Percentiles rank a stretch among this genome's conserved stretches.
Conservation (phyloP, 2,329 filamentous ascomycete genomes). For the Xylariaceae sp. region DNA sequence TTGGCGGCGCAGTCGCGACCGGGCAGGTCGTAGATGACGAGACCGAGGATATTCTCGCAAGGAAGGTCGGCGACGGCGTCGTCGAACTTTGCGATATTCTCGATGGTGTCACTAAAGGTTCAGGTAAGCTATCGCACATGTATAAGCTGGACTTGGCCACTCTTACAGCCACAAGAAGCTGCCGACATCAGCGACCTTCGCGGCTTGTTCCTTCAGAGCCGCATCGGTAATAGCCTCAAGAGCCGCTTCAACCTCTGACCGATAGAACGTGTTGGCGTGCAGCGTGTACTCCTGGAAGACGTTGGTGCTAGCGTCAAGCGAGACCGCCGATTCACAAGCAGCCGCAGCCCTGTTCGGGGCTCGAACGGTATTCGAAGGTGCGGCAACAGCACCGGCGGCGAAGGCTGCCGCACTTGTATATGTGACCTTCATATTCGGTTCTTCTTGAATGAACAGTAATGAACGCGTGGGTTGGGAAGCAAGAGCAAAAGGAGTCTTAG, state of each 20-base stretch:
- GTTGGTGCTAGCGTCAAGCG: slow-evolving; percentile 37
- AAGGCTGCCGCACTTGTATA: slow-evolving; percentile 31
- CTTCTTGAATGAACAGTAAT: slow-evolving; percentile 26
- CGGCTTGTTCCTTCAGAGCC: slow-evolving; percentile 57
- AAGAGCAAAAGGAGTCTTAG: slow-evolving; percentile 11
- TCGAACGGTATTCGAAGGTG: slow-evolving; percentile 29
- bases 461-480: slow-evolving; percentile 28
- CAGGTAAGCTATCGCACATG: slow-evolving; percentile 8
- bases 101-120: slow-evolving; percentile 50
- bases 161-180: slow-evolving; percentile 58
- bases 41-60: slow-evolving; percentile 44
- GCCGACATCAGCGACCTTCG: slow-evolving; percentile 56
- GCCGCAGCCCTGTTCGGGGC: slow-evolving; percentile 21
- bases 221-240: slow-evolving; percentile 39
- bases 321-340: slow-evolving; percentile 34
- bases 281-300: slow-evolving; percentile 36
- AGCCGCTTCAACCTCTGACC: slow-evolving; percentile 33
- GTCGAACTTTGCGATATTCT: slow-evolving; percentile 53
- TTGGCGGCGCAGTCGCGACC: slow-evolving; percentile 62
- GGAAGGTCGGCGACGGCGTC: slow-evolving; percentile 50
- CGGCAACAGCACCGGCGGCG: slow-evolving; percentile 35
- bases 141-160: not conserved
- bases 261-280: slow-evolving; percentile 39
- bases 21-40: slow-evolving; percentile 62
- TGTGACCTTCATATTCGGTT: slow-evolving; percentile 37